Evolutionary conservation across 805 yeast species (phyloP), one percentile per base, ranked within the genome.

Genomic region (Zygosaccharomyces pseudorouxii): DNA sequence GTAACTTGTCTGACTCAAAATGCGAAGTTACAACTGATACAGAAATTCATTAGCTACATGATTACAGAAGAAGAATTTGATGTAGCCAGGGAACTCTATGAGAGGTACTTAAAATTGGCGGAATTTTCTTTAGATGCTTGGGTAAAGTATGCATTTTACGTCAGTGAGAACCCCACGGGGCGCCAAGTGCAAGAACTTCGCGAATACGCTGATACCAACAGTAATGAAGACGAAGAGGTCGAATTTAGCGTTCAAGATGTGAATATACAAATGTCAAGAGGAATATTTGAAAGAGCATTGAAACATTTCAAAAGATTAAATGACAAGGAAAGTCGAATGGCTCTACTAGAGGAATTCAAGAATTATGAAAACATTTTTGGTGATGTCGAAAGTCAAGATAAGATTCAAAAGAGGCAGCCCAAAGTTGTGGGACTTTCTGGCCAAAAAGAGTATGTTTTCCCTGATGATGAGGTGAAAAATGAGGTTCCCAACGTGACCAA

Each of bases 71-170:
- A 77, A 57, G 73, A 79, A 47, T 86, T 77, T 56, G 74, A 68
- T 1, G 66, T 68, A 14, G 88, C 89, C 0, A 70, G 93, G 48
- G 53, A 55, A 0, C 56, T 83, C 1, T 81, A 75, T 56, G 71
- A 74, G 42, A 58, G 69, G 2, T 63, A 74, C 19, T 53, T 80
- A 11, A 59, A 55, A 4, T 40, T 57, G 22, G 65, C 71, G 4
- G 59, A 61, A 5, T 54, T 60, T 31, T 58, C 70, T 3, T 68
- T 76, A 3, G 63, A 69, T 20, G 58, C 70, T 2, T 85, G 93
- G 88, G 75, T 85, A 11, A 72, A 81, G 22, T 75, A 72, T 57
- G 95, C 95, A 1, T 65, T 80, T 54, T 84, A 86, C 63, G 96
- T 88, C 62, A 70, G 84, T 2, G 71, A 82, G 0, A 74, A 82